Evolutionary conservation across 1,284 basidiomycete genomes (phyloP), one percentile per base, ranked within the genome.

Genomic region (Moniliella sp.): DNA sequence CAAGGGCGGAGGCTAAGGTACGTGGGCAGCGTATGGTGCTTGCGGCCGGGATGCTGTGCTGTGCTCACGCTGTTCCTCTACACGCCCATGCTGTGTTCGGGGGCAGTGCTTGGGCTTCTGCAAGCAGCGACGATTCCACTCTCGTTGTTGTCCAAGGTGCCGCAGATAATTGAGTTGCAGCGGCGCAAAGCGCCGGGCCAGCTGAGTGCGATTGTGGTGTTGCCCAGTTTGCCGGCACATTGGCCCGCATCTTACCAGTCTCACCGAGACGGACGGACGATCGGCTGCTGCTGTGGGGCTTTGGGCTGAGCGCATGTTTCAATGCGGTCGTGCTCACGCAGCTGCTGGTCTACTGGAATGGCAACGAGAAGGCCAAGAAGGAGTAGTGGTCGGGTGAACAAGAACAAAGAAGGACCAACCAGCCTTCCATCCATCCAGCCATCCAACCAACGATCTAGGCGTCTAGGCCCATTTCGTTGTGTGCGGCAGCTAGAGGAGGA

Each of bases 1-100:
- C 31, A 35, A 36, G 12, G 43, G 38, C 33, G 33, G 27, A 37
- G 45, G n/a, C 7, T 7, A 7, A 23, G 21, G 21, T n/a, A n/a
- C 21, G 7, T n/a, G 21, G 21, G n/a, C n/a, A 7, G 21, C 8
- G 8, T 7, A 34, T 50, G 28, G 31, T 35, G 12, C 3, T 33
- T 78, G 78, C 11, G 64, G 91, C 28, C 71, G 77, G 56, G 75
- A 76, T 44, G 86, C 94, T 65, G 67, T n/a, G n/a, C n/a, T n/a
- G n/a, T n/a, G n/a, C n/a, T 58, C 83, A 91, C 61, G 15, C 35
- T 53, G 16, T 43, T 52, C 32, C 48, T 46, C 33, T 40, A 35
- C 29, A 46, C 47, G 13, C 47, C 38, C 8, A 32, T 33, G 9
- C 37, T 55, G 15, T 42, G 52, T 28, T 32, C 51, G 7, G 33